Base-by-base conservation (phyloP, 1,139 yeast genomes). In the Debaryomycetaceae sp. region DNA sequence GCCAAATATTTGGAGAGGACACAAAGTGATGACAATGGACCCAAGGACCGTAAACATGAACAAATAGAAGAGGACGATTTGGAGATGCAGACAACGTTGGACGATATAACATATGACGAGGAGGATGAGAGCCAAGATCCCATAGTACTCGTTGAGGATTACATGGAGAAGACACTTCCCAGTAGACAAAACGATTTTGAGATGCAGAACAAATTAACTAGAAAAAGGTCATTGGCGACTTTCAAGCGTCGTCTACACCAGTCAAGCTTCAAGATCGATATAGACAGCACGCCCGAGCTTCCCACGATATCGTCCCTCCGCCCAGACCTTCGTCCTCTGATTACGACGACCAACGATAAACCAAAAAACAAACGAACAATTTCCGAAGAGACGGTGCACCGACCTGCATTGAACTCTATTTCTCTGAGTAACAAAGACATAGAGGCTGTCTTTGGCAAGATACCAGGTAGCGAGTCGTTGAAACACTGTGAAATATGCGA, bases 401-500 rank as follows among this genome's bases (percentile, higher is more conserved):
- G 34, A 6, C 17, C 30, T 8, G 17, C 36, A 17, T 9, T 35
- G n/a, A 34, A 22, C 24, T n/a, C 13, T 5, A 24, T 6, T n/a
- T 39, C 38, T 13, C 23, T 14, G 13, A 36, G 34, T 24, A 17
- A 40, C 20, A 73, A 69, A 39, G 62, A 71, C 46, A 51, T 70
- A 36, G 72, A 72, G 50, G 70, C 66, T 41, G 66, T 73, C 14
- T 71, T 71, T 52, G 76, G 77, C 22, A 60, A 63, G 42, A 60
- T 72, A 27, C 76, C 76, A 0, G 76, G 76, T 6, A 51, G 68
- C 8, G 70, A 68, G 41, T 53, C 64, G 27, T 58, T 83, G 44
- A 80, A 78, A 51, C 72, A 78, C 55, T 84, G 90, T 56, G 81
- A 82, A 23, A 66, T 83, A 11, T 84, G 90, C 58, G 87, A 83